Percentiles rank a stretch among this genome's conserved stretches.
Evolutionary conservation across 2,329 filamentous ascomycete genomes (phyloP).

Genomic region (Orbilia brochopaga): DNA sequence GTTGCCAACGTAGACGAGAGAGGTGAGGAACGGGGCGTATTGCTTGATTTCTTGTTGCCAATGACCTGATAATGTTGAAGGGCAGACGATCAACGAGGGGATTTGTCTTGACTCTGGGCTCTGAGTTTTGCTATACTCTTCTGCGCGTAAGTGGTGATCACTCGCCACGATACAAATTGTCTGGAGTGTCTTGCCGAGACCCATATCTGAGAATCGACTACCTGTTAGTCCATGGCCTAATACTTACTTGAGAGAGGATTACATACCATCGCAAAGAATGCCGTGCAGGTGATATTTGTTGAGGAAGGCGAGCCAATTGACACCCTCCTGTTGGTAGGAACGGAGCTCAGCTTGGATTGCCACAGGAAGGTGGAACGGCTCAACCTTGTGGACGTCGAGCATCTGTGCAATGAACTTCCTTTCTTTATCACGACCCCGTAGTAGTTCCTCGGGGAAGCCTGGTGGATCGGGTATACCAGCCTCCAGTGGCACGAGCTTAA

Average conservation of each 20-base stretch:
- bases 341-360: constrained; percentile 95
- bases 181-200: constrained; percentile 94
- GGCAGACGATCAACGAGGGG: constrained; percentile 93
- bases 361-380: constrained; percentile 89
- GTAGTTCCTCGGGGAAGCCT: constrained; percentile 82
- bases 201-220: constrained; percentile 72
- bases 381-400: constrained; percentile 94
- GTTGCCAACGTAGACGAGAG: constrained; percentile 88
- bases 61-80: constrained; percentile 92
- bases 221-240: constrained; percentile 23
- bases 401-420: constrained; percentile 96
- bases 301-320: constrained; percentile 98
- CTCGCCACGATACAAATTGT: constrained; percentile 98
- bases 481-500: constrained; percentile 95
- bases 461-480: constrained; percentile 96
- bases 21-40: constrained; percentile 90
- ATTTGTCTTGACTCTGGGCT: constrained; percentile 78
- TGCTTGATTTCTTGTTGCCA: constrained; percentile 98
- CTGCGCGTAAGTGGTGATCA: constrained; percentile 90
- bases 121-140: constrained; percentile 84
- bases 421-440: constrained; percentile 90
- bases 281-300: constrained; percentile 98
- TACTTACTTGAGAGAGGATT: constrained; percentile 5
- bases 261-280: constrained; percentile 79
- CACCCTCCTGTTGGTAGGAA: constrained; percentile 96